Evolutionary conservation across 805 yeast genomes (phyloP).

Genomic region (Sugiyamaella americana): DNA sequence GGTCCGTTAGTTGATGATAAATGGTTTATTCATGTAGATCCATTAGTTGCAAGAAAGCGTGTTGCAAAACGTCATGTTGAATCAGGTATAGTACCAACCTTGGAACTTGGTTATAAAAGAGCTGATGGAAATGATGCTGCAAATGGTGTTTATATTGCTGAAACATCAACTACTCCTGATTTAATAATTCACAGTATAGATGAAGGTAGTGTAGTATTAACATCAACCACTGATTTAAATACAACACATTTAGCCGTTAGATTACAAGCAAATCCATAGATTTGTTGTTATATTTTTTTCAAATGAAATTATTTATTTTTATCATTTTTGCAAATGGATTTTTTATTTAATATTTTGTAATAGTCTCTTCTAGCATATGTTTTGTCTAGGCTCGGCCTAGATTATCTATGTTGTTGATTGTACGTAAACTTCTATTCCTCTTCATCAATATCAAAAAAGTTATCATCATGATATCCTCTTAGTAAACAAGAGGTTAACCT

Average conservation of each 20-base stretch:
- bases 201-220: not conserved
- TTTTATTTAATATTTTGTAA: too few species aligned
- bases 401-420: too few species aligned
- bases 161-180: conserved; percentile 28
- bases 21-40: conserved; percentile 45
- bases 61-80: conserved; percentile 58
- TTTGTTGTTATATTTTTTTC: too few species aligned
- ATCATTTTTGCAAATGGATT: not conserved
- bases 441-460: conserved; percentile 14
- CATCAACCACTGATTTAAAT: not conserved
- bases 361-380: too few species aligned
- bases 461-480: conserved; percentile 23
- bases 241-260: not conserved
- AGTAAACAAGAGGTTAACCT: conserved; percentile 20
- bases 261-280: not conserved
- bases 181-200: conserved; percentile 18
- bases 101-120: conserved; percentile 33
- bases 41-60: conserved; percentile 44
- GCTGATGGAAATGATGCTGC: conserved; percentile 48
- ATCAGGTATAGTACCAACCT: conserved; percentile 33
- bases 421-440: too few species aligned
- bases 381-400: too few species aligned
- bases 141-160: conserved; percentile 47
- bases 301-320: too few species aligned
- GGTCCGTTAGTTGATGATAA: conserved; percentile 34